Conservation (phyloP, 2,329 filamentous ascomycete genomes). For the Talaromyces sp. region DNA sequence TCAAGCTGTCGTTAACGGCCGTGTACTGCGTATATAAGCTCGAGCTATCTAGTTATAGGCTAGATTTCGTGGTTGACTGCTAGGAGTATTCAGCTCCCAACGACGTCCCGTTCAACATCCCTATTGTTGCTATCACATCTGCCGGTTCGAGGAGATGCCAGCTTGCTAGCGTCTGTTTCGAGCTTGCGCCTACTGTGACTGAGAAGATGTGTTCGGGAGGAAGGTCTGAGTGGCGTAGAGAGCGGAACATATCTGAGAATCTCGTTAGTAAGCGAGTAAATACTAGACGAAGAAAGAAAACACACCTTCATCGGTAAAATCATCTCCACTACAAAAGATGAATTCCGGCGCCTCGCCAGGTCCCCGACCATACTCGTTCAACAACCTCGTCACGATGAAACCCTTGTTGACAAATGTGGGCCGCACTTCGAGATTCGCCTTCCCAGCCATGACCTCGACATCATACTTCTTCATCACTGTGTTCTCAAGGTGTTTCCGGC, state of each 20-base stretch:
- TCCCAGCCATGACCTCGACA: slow-evolving; percentile 94
- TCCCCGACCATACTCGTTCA: slow-evolving; percentile 64
- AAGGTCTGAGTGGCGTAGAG: slow-evolving; percentile 60
- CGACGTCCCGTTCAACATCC: slow-evolving; percentile 49
- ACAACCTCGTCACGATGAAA: slow-evolving; percentile 81
- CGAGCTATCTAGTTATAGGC: not conserved
- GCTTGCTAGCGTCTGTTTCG: slow-evolving; percentile 83
- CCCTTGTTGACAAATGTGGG: slow-evolving; percentile 98
- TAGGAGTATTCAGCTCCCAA: slow-evolving; percentile 17
- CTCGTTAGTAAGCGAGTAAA: slow-evolving; percentile 6
- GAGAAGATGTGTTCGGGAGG: slow-evolving; percentile 72
- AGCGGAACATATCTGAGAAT: slow-evolving; percentile 71
- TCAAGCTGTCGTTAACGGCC: not conserved
- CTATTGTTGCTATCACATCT: slow-evolving; percentile 72
- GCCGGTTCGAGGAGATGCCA: slow-evolving; percentile 87
- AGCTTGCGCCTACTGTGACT: slow-evolving; percentile 86
- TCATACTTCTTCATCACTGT: slow-evolving; percentile 78
- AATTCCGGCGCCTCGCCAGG: slow-evolving; percentile 68
- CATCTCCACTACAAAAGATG: slow-evolving; percentile 86
- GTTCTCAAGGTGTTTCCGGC: slow-evolving; percentile 74
- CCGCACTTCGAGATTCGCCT: slow-evolving; percentile 95
- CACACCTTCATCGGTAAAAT: slow-evolving; percentile 94
- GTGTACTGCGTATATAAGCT: slow-evolving; percentile 1
- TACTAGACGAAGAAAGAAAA: slow-evolving; percentile 1
- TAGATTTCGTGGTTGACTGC: not conserved